Conservation (phyloP, 192 early-diverging fungal species). For the Phycomyces nitens region DNA sequence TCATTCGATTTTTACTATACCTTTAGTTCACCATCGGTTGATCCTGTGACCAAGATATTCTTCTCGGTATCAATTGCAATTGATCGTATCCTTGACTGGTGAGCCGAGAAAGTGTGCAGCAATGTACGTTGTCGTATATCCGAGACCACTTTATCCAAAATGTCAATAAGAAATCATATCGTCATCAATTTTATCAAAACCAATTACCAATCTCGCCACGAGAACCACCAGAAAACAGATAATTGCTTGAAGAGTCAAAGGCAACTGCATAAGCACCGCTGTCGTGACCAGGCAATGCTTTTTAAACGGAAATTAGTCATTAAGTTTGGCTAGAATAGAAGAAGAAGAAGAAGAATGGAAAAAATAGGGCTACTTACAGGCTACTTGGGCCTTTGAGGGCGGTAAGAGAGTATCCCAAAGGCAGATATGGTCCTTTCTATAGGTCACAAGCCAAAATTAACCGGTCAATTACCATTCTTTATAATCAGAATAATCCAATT, state of each 20-base stretch:
- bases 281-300: constrained; percentile 57
- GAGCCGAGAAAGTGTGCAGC: constrained; percentile 66
- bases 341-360: not conserved
- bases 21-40: constrained; percentile 66
- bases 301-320: not conserved
- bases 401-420: constrained; percentile 81
- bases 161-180: not conserved
- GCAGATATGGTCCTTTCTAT: constrained; percentile 54
- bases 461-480: not conserved
- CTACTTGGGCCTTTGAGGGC: constrained; percentile 51
- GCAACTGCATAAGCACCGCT: constrained; percentile 64
- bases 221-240: constrained; percentile 71
- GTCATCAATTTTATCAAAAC: not conserved
- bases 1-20: constrained; percentile 31
- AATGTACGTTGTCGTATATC: constrained; percentile 66
- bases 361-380: constrained; percentile 39
- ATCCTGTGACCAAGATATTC: constrained; percentile 60
- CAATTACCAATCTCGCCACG: constrained; percentile 71
- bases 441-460: not conserved
- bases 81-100: constrained; percentile 61
- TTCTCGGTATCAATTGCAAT: constrained; percentile 60
- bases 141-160: constrained; percentile 52
- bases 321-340: not conserved
- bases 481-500: not conserved
- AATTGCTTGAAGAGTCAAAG: constrained; percentile 55